Evolutionary conservation across 2,329 filamentous ascomycete genomes (phyloP), one percentile per base, ranked within the genome.

Genomic region (Penicillium sp.): DNA sequence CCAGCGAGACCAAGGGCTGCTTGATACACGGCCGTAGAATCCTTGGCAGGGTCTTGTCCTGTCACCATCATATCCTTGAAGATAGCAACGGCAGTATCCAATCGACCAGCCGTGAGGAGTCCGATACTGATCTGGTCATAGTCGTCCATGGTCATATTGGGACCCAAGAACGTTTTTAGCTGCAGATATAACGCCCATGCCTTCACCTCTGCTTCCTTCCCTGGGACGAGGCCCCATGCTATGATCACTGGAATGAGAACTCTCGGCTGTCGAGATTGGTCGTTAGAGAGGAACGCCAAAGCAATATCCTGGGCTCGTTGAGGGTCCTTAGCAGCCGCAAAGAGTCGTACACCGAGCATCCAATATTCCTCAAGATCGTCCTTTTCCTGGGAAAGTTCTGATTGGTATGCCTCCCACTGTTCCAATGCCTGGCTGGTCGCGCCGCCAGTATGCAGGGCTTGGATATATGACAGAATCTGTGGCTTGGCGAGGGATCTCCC

Each of bases 51-150:
- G 46, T 76, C 75, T 56, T 75, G 71, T 8, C 83, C 83, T 4
- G 84, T 83, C 56, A 86, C 85, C 86, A 96, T 92, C 92, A 96
- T 96, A 71, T 96, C 91, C 64, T 89, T 90, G 72, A 96, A 96
- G 0, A 91, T 85, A 53, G 86, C 85, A 54, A 93, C 81, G 1
- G 90, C 91, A 58, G 87, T 82, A 58, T 89, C 83, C 6, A 85
- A 80, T 57, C 87, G 81, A 53, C 86, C 84, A 7, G 85, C 82
- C 23, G 86, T 80, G 26, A 96, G 76, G 67, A 96, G 91, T 45
- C 84, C 84, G 21, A 88, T 82, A 47, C 89, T 87, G 35, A 93
- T 82, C 59, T 83, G 79, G 70, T 96, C 92, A 66, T 93, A 96
- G 68, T 96, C 89, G 19, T 85, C 77, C 67, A 93, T 86, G 3